Evolutionary conservation across 495 filamentous ascomycete species (phyloP), one percentile per base, ranked within the genome.

Genomic region (Mycothermus thermophilus): DNA sequence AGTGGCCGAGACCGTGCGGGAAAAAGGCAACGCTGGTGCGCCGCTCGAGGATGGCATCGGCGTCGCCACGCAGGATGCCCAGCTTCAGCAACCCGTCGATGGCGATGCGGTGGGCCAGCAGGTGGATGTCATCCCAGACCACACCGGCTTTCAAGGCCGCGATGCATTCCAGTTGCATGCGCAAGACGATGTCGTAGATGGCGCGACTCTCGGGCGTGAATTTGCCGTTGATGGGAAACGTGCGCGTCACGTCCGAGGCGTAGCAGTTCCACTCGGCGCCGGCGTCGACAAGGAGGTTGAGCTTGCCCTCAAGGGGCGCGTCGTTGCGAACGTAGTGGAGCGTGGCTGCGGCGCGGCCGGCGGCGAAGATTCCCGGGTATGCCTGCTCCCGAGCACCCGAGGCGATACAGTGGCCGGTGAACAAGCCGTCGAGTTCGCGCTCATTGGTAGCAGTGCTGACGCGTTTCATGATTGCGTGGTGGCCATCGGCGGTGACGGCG

Each of bases 1-100:
- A 88, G 52, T 95, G 85, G 0, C 87, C 87, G 4, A 95, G 64
- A 5, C 87, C 87, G 51, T 95, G 87, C 4, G 87, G 87, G 52
- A 93, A 80, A 63, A 95, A 95, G 5, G 86, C 84, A 2, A 79
- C 76, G 42, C 79, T 87, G 25, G 82, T 77, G 27, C 84, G 63
- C 31, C 66, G 68, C 22, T 72, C 69, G 43, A 93, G 66, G 32
- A 95, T 73, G 42, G 86, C 82, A 8, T 82, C 71, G 18, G 60
- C 63, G 13, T 71, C 62, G 15, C 75, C 75, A 39, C 74, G 67
- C 25, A 95, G 57, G 32, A 95, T 80, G 0, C 84, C 85, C 6
- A 94, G 56, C 20, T 68, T 60, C 35, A 84, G 54, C 42, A 95
- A 54, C 5, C 87, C 88, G 14, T 77, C 69, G 42, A 92, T 90